A percentile compares a stretch with the other conserved stretches of the same genome.
phyloP scores from a whole-genome alignment of 257 asterid genomes.

The Scutellaria galericulata region DNA sequence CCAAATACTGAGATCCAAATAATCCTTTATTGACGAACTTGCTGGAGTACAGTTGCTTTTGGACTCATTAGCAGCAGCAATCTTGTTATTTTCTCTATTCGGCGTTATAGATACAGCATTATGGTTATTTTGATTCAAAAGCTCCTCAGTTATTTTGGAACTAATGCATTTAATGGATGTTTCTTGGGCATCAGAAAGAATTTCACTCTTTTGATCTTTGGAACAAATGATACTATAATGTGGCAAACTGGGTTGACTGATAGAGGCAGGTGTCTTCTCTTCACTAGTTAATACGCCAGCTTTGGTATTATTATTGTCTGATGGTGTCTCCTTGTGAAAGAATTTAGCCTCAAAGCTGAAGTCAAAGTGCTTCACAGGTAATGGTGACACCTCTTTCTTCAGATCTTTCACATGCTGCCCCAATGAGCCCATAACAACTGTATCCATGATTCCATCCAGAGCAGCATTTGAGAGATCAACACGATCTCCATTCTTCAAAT shows the following conservation, averaged over 20 bases:
- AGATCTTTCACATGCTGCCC: constrained; percentile 55
- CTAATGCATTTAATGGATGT: constrained; percentile 37
- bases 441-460: constrained; percentile 33
- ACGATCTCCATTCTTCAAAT: constrained; percentile 46
- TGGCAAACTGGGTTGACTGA: constrained; percentile 35
- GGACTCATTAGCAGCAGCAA: constrained; percentile 41
- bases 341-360: constrained; percentile 64
- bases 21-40: constrained; percentile 59
- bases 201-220: constrained; percentile 38
- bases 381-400: constrained; percentile 71
- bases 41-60: constrained; percentile 66
- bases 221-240: constrained; percentile 25
- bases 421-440: constrained; percentile 47
- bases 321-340: constrained; percentile 40
- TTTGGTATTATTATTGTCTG: constrained; percentile 42
- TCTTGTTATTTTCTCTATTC: constrained; percentile 38
- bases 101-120: constrained; percentile 46
- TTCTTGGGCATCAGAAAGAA: constrained; percentile 41
- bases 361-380: constrained; percentile 95
- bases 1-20: constrained; percentile 78
- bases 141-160: constrained; percentile 40
- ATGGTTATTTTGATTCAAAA: constrained; percentile 40
- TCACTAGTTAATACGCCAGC: constrained; percentile 38
- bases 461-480: constrained; percentile 34
- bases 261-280: constrained; percentile 41